A percentile compares a stretch with the other conserved stretches of the same genome.
Evolutionary conservation across 2,329 filamentous ascomycete species (phyloP).

Genomic region (Aspergillus piperis): DNA sequence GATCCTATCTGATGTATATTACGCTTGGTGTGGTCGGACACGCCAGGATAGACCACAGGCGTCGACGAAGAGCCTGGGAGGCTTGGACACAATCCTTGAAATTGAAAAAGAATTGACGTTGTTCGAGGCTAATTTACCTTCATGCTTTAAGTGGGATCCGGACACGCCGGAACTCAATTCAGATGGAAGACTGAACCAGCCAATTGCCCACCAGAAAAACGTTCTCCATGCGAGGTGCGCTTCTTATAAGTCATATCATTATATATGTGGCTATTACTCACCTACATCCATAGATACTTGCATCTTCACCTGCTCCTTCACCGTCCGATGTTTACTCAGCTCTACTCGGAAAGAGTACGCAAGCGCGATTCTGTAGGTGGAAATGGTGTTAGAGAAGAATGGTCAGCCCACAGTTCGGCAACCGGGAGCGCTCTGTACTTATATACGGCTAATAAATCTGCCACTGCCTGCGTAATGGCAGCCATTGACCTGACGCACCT

Average conservation of each 20-base stretch:
- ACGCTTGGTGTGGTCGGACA: constrained; percentile 27
- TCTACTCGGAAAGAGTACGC: constrained; percentile 27
- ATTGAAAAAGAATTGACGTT: constrained; percentile 28
- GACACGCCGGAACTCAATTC: too few relatives aligned
- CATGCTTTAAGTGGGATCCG: too few relatives aligned
- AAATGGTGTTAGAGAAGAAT: neutral
- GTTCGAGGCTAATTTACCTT: too few relatives aligned
- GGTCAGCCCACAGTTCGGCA: constrained; percentile 9
- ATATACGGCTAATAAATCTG: constrained; percentile 32
- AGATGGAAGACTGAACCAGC: neutral
- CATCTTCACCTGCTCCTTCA: constrained; percentile 37
- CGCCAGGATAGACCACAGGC: neutral
- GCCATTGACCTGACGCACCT: constrained; percentile 34
- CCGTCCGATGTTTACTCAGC: constrained; percentile 37
- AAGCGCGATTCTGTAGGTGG: neutral
- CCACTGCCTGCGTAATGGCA: constrained; percentile 32
- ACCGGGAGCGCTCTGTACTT: constrained; percentile 21
- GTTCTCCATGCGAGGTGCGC: constrained; percentile 33
- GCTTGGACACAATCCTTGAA: constrained; percentile 30
- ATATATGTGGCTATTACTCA: neutral
- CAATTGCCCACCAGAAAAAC: constrained; percentile 28
- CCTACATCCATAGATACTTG: constrained; percentile 27
- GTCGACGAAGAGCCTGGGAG: neutral
- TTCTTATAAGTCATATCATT: neutral
- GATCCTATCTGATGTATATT: constrained; percentile 39